Evolutionary conservation across 345 rosid species (phyloP).

Genomic region (Sapria himalayana): DNA sequence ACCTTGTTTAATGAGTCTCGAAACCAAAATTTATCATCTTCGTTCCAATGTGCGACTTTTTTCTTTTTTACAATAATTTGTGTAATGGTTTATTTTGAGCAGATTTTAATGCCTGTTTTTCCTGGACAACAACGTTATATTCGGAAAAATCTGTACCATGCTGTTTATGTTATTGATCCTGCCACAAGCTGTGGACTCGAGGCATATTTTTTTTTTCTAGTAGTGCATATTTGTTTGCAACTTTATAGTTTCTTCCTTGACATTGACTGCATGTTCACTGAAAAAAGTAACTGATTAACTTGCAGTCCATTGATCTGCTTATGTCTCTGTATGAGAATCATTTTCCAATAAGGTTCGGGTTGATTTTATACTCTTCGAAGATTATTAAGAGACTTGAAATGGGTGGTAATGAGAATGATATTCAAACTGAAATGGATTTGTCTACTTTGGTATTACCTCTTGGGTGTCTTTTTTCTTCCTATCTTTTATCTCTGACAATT

Average conservation of each 20-base stretch:
- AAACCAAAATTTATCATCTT: too few species aligned
- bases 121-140: slow-evolving; percentile 90
- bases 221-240: not conserved
- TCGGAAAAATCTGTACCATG: slow-evolving; percentile 87
- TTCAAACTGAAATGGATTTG: slow-evolving; percentile 41
- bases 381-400: slow-evolving; percentile 40
- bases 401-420: slow-evolving; percentile 27
- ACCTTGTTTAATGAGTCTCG: slow-evolving; percentile 4
- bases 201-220: slow-evolving; percentile 23
- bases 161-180: slow-evolving; percentile 87
- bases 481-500: not conserved
- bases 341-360: slow-evolving; percentile 81
- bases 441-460: slow-evolving; percentile 61
- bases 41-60: slow-evolving; percentile 7
- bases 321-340: slow-evolving; percentile 56
- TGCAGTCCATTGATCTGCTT: slow-evolving; percentile 66
- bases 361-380: slow-evolving; percentile 54
- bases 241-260: too few species aligned
- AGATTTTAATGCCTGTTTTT: slow-evolving; percentile 96
- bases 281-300: too few species aligned
- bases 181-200: slow-evolving; percentile 72
- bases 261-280: too few species aligned
- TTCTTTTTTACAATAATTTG: slow-evolving; percentile 6
- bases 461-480: slow-evolving; percentile 4
- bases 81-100: slow-evolving; percentile 13